Evolutionary conservation across 1,284 basidiomycete species (phyloP).

Genomic region (Stygiomarasmius scandens): DNA sequence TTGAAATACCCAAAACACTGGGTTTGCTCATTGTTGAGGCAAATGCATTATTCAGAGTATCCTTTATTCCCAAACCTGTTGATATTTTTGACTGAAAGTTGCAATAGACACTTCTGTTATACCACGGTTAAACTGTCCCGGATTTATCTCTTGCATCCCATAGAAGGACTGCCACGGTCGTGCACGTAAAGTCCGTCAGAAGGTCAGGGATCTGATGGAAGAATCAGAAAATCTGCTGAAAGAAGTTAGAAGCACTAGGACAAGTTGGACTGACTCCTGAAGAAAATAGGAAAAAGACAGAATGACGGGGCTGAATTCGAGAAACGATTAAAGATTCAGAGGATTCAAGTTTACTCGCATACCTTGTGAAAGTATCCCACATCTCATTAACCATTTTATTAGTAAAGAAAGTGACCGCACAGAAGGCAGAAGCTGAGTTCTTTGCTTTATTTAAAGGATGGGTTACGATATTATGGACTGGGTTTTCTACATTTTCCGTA

Average conservation of each 20-base stretch:
- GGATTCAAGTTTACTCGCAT: conserved; percentile 83
- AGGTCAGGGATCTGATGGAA: conserved; percentile 65
- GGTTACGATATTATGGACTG: conserved; percentile 55
- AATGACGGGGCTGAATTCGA: conserved; percentile 90
- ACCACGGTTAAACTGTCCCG: conserved; percentile 93
- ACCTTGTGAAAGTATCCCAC: conserved; percentile 80
- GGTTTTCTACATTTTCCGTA: conserved; percentile 33
- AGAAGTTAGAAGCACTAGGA: conserved; percentile 90
- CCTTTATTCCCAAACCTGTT: neutral
- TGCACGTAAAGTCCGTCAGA: conserved; percentile 78
- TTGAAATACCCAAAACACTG: conserved; percentile 74
- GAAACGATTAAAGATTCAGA: conserved; percentile 86
- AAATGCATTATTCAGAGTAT: conserved; percentile 91
- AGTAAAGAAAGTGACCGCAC: conserved; percentile 84
- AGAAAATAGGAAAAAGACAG: conserved; percentile 89
- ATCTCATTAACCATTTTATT: conserved; percentile 4
- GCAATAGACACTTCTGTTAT: conserved; percentile 80
- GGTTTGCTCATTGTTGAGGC: conserved; percentile 89
- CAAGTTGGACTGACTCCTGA: conserved; percentile 88
- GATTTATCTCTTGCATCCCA: conserved; percentile 94
- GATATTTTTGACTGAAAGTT: conserved; percentile 2
- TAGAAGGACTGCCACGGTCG: conserved; percentile 94
- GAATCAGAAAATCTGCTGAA: conserved; percentile 80
- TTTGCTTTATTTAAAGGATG: conserved; percentile 76
- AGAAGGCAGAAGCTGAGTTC: conserved; percentile 87